phyloP scores from a whole-genome alignment of 805 yeast genomes.

The Cyberlindnera petersonii region DNA sequence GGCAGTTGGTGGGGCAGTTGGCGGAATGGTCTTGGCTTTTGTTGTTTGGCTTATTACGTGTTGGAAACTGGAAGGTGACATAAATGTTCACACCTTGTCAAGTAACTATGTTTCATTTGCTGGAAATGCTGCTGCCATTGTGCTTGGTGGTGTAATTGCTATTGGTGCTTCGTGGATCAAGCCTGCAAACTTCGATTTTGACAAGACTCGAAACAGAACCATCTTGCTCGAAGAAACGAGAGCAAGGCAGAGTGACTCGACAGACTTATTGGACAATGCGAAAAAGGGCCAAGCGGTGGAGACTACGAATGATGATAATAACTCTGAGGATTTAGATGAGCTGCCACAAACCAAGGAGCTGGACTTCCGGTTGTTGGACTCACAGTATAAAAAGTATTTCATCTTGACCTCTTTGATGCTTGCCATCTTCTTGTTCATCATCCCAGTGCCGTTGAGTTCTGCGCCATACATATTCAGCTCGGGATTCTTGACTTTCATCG shows the following conservation, averaged over 20 bases:
- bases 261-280: background rate
- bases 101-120: constrained; percentile 39
- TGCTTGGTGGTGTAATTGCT: constrained; percentile 35
- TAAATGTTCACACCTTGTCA: constrained; percentile 33
- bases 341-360: constrained; percentile 26
- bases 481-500: constrained; percentile 31
- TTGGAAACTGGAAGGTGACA: constrained; percentile 33
- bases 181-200: constrained; percentile 42
- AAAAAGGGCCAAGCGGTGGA: background rate
- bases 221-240: background rate
- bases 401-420: constrained; percentile 26
- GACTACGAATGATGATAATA: constrained; percentile 2
- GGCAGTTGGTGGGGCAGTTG: constrained; percentile 36
- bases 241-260: background rate
- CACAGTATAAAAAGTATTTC: constrained; percentile 31
- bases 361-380: constrained; percentile 28
- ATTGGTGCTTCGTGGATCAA: constrained; percentile 30
- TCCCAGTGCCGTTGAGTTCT: constrained; percentile 35
- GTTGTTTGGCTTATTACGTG: constrained; percentile 38
- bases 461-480: constrained; percentile 33
- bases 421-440: constrained; percentile 27
- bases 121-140: constrained; percentile 38
- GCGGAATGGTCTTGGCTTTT: constrained; percentile 35
- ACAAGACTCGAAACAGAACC: background rate
- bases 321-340: constrained; percentile 16